phyloP scores from a whole-genome alignment of 495 filamentous ascomycete genomes.

The Penicillium simplicissimum region DNA sequence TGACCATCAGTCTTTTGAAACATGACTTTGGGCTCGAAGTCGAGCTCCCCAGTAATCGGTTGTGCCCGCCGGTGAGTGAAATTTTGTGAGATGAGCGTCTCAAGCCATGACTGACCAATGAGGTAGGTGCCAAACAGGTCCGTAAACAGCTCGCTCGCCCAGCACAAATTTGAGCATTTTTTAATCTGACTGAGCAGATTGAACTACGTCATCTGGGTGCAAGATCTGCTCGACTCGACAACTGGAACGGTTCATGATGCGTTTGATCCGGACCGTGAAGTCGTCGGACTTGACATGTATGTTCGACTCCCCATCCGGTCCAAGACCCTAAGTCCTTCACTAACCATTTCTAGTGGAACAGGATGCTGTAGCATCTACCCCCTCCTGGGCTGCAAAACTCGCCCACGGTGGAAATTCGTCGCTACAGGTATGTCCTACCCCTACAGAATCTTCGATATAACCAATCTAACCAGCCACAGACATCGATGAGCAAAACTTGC shows the following conservation, averaged over 20 bases:
- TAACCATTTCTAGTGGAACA: slow-evolving; percentile 58
- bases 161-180: neutral
- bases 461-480: slow-evolving; percentile 48
- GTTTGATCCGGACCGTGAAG: slow-evolving; percentile 56
- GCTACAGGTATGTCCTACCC: slow-evolving; percentile 58
- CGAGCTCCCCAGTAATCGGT: slow-evolving; percentile 69
- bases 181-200: slow-evolving; percentile 45
- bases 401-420: slow-evolving; percentile 69
- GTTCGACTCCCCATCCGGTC: neutral
- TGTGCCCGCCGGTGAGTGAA: slow-evolving; percentile 80
- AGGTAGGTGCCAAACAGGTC: slow-evolving; percentile 67
- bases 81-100: neutral
- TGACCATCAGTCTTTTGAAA: slow-evolving; percentile 77
- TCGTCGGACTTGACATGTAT: slow-evolving; percentile 79
- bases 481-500: slow-evolving; percentile 71
- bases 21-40: slow-evolving; percentile 73
- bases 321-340: neutral
- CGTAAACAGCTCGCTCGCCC: neutral
- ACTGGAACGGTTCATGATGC: slow-evolving; percentile 49
- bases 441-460: neutral
- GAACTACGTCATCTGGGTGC: slow-evolving; percentile 91
- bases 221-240: slow-evolving; percentile 79
- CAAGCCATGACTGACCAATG: neutral
- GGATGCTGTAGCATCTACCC: slow-evolving; percentile 92
- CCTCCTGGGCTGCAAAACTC: slow-evolving; percentile 69